phyloP scores from a whole-genome alignment of 2,329 filamentous ascomycete species.

The Fusarium sp. region DNA sequence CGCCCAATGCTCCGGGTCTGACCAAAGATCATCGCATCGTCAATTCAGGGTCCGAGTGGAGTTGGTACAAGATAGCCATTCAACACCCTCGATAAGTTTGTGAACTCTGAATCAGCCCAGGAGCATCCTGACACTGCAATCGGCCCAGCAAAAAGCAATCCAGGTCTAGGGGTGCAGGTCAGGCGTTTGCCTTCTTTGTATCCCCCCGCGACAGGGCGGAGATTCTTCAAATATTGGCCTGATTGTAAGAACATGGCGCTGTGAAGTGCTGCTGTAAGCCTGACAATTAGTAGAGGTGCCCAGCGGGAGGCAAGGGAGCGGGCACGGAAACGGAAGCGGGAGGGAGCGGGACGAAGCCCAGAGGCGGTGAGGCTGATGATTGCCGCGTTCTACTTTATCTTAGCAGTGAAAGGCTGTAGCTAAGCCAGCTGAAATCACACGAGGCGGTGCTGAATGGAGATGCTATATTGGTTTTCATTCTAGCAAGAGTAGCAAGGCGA shows the following conservation, averaged over 20 bases:
- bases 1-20: conserved; percentile 20
- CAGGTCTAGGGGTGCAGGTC: conserved; percentile 26
- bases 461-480: conserved; percentile 23
- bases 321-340: conserved; percentile 40
- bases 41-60: conserved; percentile 40
- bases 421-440: conserved; percentile 30
- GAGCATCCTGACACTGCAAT: conserved; percentile 29
- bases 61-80: conserved; percentile 21
- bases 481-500: conserved; percentile 24
- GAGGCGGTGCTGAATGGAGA: conserved; percentile 35
- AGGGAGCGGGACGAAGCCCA: conserved; percentile 49
- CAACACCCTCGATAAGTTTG: conserved; percentile 15
- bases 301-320: conserved; percentile 47
- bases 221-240: conserved; percentile 8
- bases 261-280: conserved; percentile 38
- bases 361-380: conserved; percentile 49
- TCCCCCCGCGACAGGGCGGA: conserved; percentile 24
- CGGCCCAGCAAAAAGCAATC: conserved; percentile 27
- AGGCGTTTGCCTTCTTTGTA: conserved; percentile 10
- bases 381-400: conserved; percentile 26
- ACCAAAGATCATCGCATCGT: conserved; percentile 12
- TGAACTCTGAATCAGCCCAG: conserved; percentile 31
- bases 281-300: conserved; percentile 27
- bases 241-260: conserved; percentile 10
- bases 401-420: conserved; percentile 19